Evolutionary conservation across 192 early-diverging fungal genomes (phyloP).

Genomic region (Phycomyces blakesleeanus): DNA sequence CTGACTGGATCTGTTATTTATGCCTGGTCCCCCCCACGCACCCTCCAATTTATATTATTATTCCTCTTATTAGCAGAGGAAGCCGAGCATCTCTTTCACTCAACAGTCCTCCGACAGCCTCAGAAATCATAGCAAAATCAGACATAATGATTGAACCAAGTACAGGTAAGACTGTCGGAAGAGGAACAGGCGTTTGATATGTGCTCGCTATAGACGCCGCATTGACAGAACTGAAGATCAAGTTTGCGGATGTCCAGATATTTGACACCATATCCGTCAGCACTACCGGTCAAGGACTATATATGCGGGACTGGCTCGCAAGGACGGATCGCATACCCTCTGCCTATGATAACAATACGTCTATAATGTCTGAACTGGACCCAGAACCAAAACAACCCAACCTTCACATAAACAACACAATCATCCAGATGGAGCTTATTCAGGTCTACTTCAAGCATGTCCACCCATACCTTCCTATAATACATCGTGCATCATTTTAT

Average conservation of each 20-base stretch:
- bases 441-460: neutral
- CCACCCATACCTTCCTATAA: slow-evolving; percentile 4
- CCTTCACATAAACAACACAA: neutral
- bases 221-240: neutral
- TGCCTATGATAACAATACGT: neutral
- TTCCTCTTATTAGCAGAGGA: neutral
- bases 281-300: slow-evolving; percentile 19
- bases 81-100: neutral
- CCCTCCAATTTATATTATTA: too few species aligned
- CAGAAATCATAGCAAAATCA: neutral
- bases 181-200: too few species aligned
- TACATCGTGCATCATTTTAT: slow-evolving; percentile 6
- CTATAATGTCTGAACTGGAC: neutral
- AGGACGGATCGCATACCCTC: slow-evolving; percentile 16
- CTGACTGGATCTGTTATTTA: too few species aligned
- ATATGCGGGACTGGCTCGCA: slow-evolving; percentile 6
- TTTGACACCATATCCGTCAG: neutral
- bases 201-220: neutral
- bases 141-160: too few species aligned
- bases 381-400: neutral
- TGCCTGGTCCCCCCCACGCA: too few species aligned
- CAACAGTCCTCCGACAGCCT: neutral
- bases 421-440: neutral
- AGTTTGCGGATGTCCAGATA: neutral
- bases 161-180: too few species aligned